Base-by-base conservation (phyloP, 2,329 filamentous ascomycete species). In the Penicillium sp. region DNA sequence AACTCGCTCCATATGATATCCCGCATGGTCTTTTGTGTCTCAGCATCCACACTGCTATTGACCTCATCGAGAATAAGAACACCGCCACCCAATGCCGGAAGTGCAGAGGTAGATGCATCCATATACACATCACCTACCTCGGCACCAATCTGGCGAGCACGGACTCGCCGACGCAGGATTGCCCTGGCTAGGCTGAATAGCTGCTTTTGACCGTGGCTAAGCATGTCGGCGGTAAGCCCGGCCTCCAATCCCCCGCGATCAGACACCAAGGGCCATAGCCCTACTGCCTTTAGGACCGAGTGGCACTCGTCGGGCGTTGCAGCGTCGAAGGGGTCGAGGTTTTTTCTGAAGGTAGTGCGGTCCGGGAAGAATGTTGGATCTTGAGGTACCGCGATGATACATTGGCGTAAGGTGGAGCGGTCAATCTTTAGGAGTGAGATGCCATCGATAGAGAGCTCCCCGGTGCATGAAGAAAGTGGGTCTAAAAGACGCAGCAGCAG, bases 1-100 rank as follows among this genome's bases (percentile, higher is more conserved):
- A 73, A 74, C 46, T 69, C 63, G 4, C 46, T 13, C 44, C 14
- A 46, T 46, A 46, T 46, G 26, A 46, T 46, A 8, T 46, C 39
- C 24, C 56, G 61, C 27, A 73, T 62, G 19, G 71, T 61, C 21
- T 67, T 57, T 46, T 68, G 64, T 60, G 72, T 65, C 35, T 56
- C 50, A 26, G 31, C 42, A 43, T 65, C 63, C 10, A 64, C 58
- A 22, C 44, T 53, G 19, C 26, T 45, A 24, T 22, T 59, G 9
- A 43, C 33, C 31, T 53, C 52, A 24, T 59, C 54, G 21, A 58
- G 29, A 8, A 58, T 24, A 4, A 58, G 35, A 19, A 51, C 39
- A 7, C 33, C 39, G 9, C 53, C 22, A 22, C 39, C 11, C 10
- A 4, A 9, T 4, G 39, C 19, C 10, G 6, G 11, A 42, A 22